Conservation (phyloP, 1,139 yeast species). For the Debaryomycetaceae sp. region DNA sequence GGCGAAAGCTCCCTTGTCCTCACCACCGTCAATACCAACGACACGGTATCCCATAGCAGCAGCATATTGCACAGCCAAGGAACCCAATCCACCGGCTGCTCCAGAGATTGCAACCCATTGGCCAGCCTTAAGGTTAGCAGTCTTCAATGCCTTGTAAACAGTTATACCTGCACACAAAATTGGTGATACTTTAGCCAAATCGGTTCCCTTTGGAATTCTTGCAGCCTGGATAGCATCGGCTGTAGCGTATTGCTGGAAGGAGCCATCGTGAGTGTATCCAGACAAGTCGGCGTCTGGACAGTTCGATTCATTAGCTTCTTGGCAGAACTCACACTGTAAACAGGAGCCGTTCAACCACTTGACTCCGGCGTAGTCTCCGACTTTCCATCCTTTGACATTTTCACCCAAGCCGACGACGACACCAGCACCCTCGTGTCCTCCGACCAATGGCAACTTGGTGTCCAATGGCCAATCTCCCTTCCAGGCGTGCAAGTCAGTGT, state of each 20-base stretch:
- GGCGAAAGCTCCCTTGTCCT: conserved; percentile 56
- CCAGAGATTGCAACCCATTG: conserved; percentile 78
- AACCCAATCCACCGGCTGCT: conserved; percentile 79
- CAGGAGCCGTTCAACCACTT: conserved; percentile 78
- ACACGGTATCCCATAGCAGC: conserved; percentile 74
- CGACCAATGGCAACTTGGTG: conserved; percentile 67
- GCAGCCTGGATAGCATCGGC: conserved; percentile 89
- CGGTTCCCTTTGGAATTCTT: conserved; percentile 63
- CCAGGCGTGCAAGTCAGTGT: conserved; percentile 79
- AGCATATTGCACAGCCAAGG: conserved; percentile 72
- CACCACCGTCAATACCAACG: conserved; percentile 74
- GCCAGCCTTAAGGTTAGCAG: conserved; percentile 61
- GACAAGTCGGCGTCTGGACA: conserved; percentile 67
- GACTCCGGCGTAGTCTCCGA: conserved; percentile 72
- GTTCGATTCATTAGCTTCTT: conserved; percentile 60
- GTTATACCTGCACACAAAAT: conserved; percentile 81
- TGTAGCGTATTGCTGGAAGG: conserved; percentile 77
- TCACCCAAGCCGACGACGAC: conserved; percentile 69
- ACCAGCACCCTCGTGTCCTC: conserved; percentile 87
- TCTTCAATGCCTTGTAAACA: conserved; percentile 73
- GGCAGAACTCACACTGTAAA: conserved; percentile 66
- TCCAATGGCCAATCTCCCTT: conserved; percentile 75
- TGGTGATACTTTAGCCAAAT: conserved; percentile 74
- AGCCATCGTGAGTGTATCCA: conserved; percentile 78
- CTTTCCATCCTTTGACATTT: conserved; percentile 61